Evolutionary conservation across 2,329 filamentous ascomycete genomes (phyloP), one percentile per base, ranked within the genome.

Genomic region (Leptographium wingfieldii): DNA sequence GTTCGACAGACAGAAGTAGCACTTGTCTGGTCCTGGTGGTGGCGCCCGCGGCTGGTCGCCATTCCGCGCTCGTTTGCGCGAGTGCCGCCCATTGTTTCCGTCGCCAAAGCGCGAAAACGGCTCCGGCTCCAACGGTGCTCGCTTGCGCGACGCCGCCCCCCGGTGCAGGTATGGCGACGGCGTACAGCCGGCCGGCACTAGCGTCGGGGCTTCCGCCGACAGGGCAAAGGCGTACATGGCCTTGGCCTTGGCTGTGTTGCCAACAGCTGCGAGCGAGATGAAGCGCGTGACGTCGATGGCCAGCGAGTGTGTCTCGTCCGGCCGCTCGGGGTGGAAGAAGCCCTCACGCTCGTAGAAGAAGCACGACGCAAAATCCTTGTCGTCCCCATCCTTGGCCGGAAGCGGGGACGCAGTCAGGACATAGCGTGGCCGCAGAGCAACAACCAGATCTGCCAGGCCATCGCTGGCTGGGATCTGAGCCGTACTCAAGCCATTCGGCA

Each of bases 1-100:
- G 71, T 95, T 96, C 6, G 90, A 92, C 12, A 99, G 80, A 70
- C 94, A 99, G 76, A 99, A 97, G 77, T 94, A 99, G 74, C 94
- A 99, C 67, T 87, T 81, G 58, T 86, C 85, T 2, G 90, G 90
- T 0, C 85, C 84, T 0, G 84, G 84, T 7, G 83, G 84, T 14
- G 85, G 84, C 6, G 71, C 73, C 29, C 83, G 84, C 10, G 85
- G 83, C 6, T 71, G 74, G 29, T 76, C 78, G 67, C 70, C 67
- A 46, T 70, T 74, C 1, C 74, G 74, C 19, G 69, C 67, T 16
- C 77, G 76, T 66, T 79, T 80, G 52, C 76, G 73, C 52, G 74
- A 70, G 38, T 76, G 72, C 43, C 73, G 67, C 55, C 77, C 71
- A 55, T 78, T 73, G 54, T 79, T 68, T 14, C 71, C 73, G 59